phyloP scores from a whole-genome alignment of 352 stramenopile genomes.

The Pythium guiyangense region DNA sequence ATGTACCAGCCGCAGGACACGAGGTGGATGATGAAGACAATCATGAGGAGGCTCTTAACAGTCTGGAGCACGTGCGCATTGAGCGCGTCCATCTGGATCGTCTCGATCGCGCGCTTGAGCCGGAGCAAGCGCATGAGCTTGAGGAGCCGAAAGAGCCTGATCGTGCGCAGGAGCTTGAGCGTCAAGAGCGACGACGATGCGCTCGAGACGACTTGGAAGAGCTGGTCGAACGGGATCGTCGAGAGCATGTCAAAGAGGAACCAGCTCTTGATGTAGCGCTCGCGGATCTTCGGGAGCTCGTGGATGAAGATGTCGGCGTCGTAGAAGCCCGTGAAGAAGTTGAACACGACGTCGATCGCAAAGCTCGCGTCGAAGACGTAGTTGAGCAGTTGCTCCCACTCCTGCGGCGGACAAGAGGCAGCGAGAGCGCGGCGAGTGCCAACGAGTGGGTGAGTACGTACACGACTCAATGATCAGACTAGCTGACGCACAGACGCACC shows the following conservation, averaged over 20 bases:
- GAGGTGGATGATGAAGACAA: conserved; percentile 79
- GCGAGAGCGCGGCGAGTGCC: too few relatives aligned
- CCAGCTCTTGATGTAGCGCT: conserved; percentile 65
- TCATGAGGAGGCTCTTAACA: conserved; percentile 55
- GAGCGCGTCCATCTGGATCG: conserved; percentile 67
- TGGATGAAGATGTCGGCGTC: conserved; percentile 69
- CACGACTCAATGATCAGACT: conserved; percentile 14
- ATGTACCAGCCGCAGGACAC: conserved; percentile 74
- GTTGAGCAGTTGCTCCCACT: conserved; percentile 69
- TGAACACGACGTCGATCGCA: conserved; percentile 78
- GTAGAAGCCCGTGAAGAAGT: conserved; percentile 88
- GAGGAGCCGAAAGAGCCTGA: conserved; percentile 63
- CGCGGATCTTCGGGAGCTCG: conserved; percentile 55
- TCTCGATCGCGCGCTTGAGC: conserved; percentile 56
- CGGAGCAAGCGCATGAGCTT: conserved; percentile 73
- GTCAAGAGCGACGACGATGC: conserved; percentile 48
- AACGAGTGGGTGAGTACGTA: not conserved
- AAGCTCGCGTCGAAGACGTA: conserved; percentile 83
- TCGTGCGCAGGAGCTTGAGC: conserved; percentile 71
- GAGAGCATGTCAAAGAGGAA: conserved; percentile 72
- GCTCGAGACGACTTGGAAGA: conserved; percentile 46
- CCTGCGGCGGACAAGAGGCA: conserved; percentile 14
- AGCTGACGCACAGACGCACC: conserved; percentile 18
- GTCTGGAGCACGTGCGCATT: conserved; percentile 79
- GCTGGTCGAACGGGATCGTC: conserved; percentile 61